phyloP scores from a whole-genome alignment of 805 yeast genomes.

The Candida incommunis region DNA sequence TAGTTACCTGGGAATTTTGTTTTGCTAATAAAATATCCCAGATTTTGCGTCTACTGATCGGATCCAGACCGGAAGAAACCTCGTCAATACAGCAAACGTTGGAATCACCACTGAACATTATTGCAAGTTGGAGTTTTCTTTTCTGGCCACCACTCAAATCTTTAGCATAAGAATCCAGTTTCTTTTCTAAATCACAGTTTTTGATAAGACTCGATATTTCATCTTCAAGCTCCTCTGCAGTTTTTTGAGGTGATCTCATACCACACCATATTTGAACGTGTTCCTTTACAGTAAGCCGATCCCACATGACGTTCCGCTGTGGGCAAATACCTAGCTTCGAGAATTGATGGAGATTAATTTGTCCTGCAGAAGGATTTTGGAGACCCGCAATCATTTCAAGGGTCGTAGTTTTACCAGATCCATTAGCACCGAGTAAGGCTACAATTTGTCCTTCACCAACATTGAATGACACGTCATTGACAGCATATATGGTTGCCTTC shows the following conservation, averaged over 20 bases:
- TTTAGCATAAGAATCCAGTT: conserved; percentile 12
- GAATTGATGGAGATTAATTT: conserved; percentile 11
- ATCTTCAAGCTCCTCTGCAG: conserved; percentile 4
- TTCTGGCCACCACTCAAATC: conserved; percentile 24
- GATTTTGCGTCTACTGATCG: conserved; percentile 21
- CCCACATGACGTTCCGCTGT: conserved; percentile 24
- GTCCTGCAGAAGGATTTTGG: conserved; percentile 16
- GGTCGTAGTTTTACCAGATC: conserved; percentile 25
- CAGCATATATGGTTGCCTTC: conserved; percentile 16
- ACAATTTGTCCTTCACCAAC: conserved; percentile 20
- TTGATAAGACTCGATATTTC: conserved; percentile 13
- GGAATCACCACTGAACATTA: conserved; percentile 23
- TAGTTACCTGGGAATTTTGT: conserved; percentile 15
- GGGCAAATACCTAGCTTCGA: conserved; percentile 23
- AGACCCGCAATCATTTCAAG: conserved; percentile 24
- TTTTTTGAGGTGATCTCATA: conserved; percentile 10
- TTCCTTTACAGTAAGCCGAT: conserved; percentile 21
- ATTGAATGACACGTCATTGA: conserved; percentile 15
- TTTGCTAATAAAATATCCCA: conserved; percentile 22
- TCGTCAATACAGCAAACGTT: conserved; percentile 24
- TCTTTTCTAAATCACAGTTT: conserved; percentile 18
- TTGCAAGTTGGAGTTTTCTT: conserved; percentile 23
- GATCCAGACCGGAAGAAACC: conserved; percentile 25
- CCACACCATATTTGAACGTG: conserved; percentile 21
- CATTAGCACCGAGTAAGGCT: conserved; percentile 23